A percentile compares a stretch with the other conserved stretches of the same genome.
Conservation (phyloP, 495 filamentous ascomycete species). For the Hypoxylon rickii region DNA sequence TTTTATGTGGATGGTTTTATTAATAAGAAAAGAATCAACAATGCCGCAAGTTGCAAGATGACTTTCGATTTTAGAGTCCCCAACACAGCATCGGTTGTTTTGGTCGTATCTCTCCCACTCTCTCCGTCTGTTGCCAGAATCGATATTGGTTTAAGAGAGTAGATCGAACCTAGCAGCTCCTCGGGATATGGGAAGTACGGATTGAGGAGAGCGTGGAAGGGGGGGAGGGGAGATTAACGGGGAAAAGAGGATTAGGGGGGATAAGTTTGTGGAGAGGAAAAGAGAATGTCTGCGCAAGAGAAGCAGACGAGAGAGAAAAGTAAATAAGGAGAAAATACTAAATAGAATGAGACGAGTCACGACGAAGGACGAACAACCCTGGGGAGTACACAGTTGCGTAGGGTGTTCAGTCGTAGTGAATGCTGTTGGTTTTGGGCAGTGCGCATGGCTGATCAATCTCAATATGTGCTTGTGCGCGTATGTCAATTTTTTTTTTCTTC, state of each 20-base stretch:
- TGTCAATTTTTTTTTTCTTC: neutral
- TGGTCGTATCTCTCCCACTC: neutral
- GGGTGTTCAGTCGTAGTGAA: slow-evolving; percentile 33
- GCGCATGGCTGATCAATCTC: slow-evolving; percentile 39
- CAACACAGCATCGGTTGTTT: too few relatives aligned
- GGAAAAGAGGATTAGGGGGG: slow-evolving; percentile 18
- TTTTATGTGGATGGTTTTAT: slow-evolving; percentile 26
- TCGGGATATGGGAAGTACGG: slow-evolving; percentile 17
- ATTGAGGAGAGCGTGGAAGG: slow-evolving; percentile 24
- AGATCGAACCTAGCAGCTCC: slow-evolving; percentile 17
- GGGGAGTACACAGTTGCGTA: slow-evolving; percentile 21
- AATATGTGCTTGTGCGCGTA: too few relatives aligned
- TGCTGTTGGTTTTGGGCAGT: slow-evolving; percentile 33
- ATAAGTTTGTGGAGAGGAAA: slow-evolving; percentile 29
- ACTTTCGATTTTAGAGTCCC: slow-evolving; percentile 10
- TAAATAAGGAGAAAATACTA: neutral
- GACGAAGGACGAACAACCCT: slow-evolving; percentile 26
- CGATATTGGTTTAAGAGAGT: slow-evolving; percentile 7
- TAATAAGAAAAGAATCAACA: slow-evolving; percentile 16
- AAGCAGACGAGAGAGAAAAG: neutral
- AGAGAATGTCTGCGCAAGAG: slow-evolving; percentile 11
- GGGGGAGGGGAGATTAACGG: slow-evolving; percentile 17
- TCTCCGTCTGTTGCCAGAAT: slow-evolving; percentile 1
- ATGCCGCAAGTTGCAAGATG: too few relatives aligned
- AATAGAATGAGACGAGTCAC: slow-evolving; percentile 30